Conservation (phyloP, 257 asterid species). For the Solanum tarapatanum region DNA sequence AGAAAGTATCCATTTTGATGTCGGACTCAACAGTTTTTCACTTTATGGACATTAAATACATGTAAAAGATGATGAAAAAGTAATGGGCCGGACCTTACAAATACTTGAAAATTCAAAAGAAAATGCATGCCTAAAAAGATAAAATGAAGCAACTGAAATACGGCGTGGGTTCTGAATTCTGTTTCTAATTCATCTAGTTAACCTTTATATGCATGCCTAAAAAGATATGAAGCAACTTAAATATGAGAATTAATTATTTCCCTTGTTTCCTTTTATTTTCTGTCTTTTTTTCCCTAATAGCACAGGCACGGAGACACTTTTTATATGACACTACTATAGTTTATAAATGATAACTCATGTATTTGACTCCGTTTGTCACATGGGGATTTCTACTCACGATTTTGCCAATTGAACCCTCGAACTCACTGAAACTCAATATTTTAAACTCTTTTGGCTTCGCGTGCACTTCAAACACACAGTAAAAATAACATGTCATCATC, state of each 20-base stretch:
- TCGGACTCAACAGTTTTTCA: not conserved
- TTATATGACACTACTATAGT: not conserved
- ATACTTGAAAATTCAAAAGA: not conserved
- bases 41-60: not conserved
- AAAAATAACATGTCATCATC: no score
- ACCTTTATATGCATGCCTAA: not conserved
- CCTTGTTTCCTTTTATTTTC: not conserved
- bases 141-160: not conserved
- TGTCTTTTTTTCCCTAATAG: not conserved
- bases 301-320: not conserved
- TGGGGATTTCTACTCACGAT: no score
- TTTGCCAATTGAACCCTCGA: no score
- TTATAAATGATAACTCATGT: not conserved
- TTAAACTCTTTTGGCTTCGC: no score
- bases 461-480: not conserved
- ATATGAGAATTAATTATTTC: not conserved
- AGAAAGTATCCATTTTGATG: no score
- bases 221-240: not conserved
- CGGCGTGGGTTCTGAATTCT: not conserved
- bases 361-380: no score
- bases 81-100: not conserved
- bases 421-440: not conserved
- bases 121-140: not conserved
- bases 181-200: not conserved
- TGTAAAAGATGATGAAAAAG: not conserved